A percentile compares a stretch with the other conserved stretches of the same genome.
Conservation (phyloP, 805 yeast species). For the Ogataea methanolica region DNA sequence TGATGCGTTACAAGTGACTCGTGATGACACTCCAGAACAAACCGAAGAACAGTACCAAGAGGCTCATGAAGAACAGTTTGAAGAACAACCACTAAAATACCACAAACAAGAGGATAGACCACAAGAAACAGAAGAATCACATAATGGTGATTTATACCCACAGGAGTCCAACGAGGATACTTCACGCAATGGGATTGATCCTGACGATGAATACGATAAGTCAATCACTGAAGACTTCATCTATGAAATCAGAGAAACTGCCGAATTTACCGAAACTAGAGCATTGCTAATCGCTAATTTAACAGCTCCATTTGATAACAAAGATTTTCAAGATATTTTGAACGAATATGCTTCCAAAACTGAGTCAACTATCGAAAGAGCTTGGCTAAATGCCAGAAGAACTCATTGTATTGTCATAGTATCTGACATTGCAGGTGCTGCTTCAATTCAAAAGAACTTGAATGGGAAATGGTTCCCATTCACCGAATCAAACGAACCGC, state of each 20-base stretch:
- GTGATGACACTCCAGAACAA: background rate
- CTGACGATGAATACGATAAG: slow-evolving; percentile 18
- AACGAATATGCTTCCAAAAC: slow-evolving; percentile 27
- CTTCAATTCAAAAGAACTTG: slow-evolving; percentile 29
- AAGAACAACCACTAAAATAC: background rate
- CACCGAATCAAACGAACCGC: slow-evolving; percentile 6
- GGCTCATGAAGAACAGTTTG: background rate
- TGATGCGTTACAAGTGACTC: background rate
- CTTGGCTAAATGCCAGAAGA: slow-evolving; percentile 39
- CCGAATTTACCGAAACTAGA: slow-evolving; percentile 36
- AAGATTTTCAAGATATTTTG: slow-evolving; percentile 34
- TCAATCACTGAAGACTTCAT: slow-evolving; percentile 26
- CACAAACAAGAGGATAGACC: background rate
- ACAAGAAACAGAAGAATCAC: background rate
- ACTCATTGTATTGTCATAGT: slow-evolving; percentile 40
- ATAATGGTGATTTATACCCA: slow-evolving; percentile 2
- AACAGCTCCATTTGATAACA: slow-evolving; percentile 34
- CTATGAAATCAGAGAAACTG: slow-evolving; percentile 30
- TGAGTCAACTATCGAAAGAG: slow-evolving; percentile 33
- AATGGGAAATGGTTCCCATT: slow-evolving; percentile 34
- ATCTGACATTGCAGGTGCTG: slow-evolving; percentile 38
- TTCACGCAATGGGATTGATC: background rate
- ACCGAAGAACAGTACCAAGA: slow-evolving; percentile 2
- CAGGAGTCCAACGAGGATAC: background rate
- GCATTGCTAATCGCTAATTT: slow-evolving; percentile 43